These are phyloP conservation scores for Verticillium longisporum DNA, from an alignment of 2,329 filamentous ascomycete species.

Conservation along the genomic window DNA sequence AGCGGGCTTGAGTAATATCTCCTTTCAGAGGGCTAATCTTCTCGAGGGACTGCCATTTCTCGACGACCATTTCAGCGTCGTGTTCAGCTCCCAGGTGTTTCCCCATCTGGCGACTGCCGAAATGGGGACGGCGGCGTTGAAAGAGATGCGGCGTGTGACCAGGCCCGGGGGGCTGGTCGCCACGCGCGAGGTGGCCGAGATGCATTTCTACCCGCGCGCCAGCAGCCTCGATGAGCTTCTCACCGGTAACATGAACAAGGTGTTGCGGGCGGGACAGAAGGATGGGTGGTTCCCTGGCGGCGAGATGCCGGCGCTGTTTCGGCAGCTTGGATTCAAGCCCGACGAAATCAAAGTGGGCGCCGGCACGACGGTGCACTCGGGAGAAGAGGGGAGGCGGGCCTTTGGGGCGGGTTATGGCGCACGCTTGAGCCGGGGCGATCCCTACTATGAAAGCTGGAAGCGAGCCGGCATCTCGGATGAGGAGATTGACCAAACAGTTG, in stretches of 20 bases:
- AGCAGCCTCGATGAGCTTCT: slow-evolving; percentile 21
- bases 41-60: slow-evolving; percentile 27
- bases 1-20: slow-evolving; percentile 14
- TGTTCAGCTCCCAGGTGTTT: slow-evolving; percentile 35
- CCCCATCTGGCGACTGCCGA: slow-evolving; percentile 28
- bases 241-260: slow-evolving; percentile 14
- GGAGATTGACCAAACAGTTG: not conserved
- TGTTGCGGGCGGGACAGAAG: slow-evolving; percentile 7
- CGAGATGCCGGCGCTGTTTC: slow-evolving; percentile 22
- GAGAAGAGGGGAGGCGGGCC: not conserved
- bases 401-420: not conserved
- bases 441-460: not conserved
- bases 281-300: slow-evolving; percentile 7
- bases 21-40: slow-evolving; percentile 25
- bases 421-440: not conserved
- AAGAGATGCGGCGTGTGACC: slow-evolving; percentile 34
- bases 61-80: slow-evolving; percentile 33
- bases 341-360: slow-evolving; percentile 18
- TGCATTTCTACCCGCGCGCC: slow-evolving; percentile 23
- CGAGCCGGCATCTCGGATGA: not conserved
- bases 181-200: slow-evolving; percentile 19
- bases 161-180: slow-evolving; percentile 34
- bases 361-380: slow-evolving; percentile 1
- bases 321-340: slow-evolving; percentile 21
- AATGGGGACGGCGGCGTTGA: slow-evolving; percentile 19